Evolutionary conservation across 2,329 filamentous ascomycete species (phyloP).

Genomic region (Calonectria pteridis): DNA sequence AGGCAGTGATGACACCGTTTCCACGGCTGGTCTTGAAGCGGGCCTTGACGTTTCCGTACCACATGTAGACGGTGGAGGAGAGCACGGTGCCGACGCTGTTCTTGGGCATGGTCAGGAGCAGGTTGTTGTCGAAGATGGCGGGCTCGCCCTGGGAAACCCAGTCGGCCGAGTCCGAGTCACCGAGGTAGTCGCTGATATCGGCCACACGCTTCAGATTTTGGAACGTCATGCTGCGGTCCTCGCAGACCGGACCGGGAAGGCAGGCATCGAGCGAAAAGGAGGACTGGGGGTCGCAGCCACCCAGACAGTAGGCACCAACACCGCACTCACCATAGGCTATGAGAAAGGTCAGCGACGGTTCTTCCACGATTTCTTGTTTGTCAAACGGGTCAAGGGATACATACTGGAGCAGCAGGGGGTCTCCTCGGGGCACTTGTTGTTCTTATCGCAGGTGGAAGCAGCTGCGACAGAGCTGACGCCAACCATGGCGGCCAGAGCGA

Average conservation of each 20-base stretch:
- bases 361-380: neutral
- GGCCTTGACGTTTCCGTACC: conserved; percentile 95
- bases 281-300: conserved; percentile 90
- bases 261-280: conserved; percentile 89
- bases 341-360: neutral
- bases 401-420: conserved; percentile 85
- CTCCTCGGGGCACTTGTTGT: conserved; percentile 75
- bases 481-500: conserved; percentile 48
- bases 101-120: conserved; percentile 90
- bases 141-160: conserved; percentile 91
- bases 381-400: conserved; percentile 49
- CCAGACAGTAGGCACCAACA: conserved; percentile 93
- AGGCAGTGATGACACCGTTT: conserved; percentile 92
- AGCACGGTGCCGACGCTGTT: conserved; percentile 89
- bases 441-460: conserved; percentile 62
- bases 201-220: conserved; percentile 75
- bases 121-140: conserved; percentile 73
- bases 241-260: conserved; percentile 84
- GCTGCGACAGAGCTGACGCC: conserved; percentile 49
- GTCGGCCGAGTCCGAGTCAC: conserved; percentile 82
- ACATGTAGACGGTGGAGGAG: conserved; percentile 87
- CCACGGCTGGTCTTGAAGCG: conserved; percentile 87
- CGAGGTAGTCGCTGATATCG: conserved; percentile 85
- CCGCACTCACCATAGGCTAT: conserved; percentile 93
- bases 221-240: conserved; percentile 80